Evolutionary conservation across 2,329 filamentous ascomycete species (phyloP), one percentile per base, ranked within the genome.

Genomic region (Exophiala sp.): DNA sequence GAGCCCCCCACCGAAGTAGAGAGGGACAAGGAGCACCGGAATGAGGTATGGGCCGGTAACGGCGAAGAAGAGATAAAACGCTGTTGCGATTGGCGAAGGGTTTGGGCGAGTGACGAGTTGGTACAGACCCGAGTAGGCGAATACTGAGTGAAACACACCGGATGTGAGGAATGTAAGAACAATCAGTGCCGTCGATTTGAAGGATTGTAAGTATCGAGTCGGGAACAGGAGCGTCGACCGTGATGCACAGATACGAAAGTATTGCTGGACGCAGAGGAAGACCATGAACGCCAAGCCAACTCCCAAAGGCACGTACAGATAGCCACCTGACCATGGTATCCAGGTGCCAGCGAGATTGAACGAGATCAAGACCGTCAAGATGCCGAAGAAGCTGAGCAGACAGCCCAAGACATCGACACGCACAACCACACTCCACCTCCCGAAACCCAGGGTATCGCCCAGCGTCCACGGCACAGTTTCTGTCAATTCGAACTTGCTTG

Each of bases 1-100:
- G 19, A 53, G 16, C 11, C 53, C 53, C 19, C 53, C 45, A 23
- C 53, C 53, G 23, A 56, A 38, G 24, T 53, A 52, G 19, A 56
- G 22, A 7, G 48, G 46, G 13, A 53, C 43, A 14, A 56, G 3
- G 10, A 53, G 7, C 10, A 35, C 41, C 2, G 50, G 44, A 14
- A 56, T 39, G 27, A 56, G 32, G 29, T 53, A 35, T 43, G 53
- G 50, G 5, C 46, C 53, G 9, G 46, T 53, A 10, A 46, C 13
- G 43, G 16, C 48, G 46, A 50, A 53, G 21, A 56, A 41, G 27
- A 56, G 47, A 37, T 53, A 56, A 21, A 48, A 44, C 13, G 41
- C 53, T 16, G 50, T 53, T 7, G 27, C 22, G 13, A 53, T 13
- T 21, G 50, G 29, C 34, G 46, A 53, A 2, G 49, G 46, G 7